Percentiles rank a stretch among this genome's conserved stretches.
phyloP scores from a whole-genome alignment of 106 monocot species.

The Posidonia australis region DNA sequence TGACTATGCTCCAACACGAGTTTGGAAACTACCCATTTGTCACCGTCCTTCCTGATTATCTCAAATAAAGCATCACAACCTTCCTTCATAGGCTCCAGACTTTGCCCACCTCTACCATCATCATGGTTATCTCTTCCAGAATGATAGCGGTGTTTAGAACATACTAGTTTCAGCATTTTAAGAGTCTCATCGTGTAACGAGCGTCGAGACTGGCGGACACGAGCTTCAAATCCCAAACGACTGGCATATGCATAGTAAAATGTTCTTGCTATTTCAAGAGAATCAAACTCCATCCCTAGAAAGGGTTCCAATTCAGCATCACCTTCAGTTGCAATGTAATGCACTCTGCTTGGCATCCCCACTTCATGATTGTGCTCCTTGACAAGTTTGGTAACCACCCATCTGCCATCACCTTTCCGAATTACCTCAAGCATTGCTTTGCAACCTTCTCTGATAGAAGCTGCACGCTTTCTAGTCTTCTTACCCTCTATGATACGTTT shows the following conservation, averaged over 20 bases:
- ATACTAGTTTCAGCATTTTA: constrained; percentile 22
- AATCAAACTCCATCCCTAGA: constrained; percentile 22
- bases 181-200: constrained; percentile 22
- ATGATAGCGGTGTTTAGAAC: constrained; percentile 20
- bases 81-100: background rate
- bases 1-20: constrained; percentile 20
- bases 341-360: constrained; percentile 20
- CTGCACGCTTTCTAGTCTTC: constrained; percentile 20
- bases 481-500: constrained; percentile 19
- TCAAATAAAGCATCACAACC: constrained; percentile 23
- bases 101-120: background rate
- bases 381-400: constrained; percentile 19
- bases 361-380: constrained; percentile 22
- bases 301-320: constrained; percentile 13
- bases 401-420: constrained; percentile 16
- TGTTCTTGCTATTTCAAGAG: constrained; percentile 16
- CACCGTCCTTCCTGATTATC: constrained; percentile 16
- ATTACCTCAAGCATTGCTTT: constrained; percentile 26
- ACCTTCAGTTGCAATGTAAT: constrained; percentile 19
- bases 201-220: constrained; percentile 21
- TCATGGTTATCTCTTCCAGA: constrained; percentile 12
- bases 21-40: constrained; percentile 18
- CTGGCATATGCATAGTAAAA: constrained; percentile 25
- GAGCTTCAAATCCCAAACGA: constrained; percentile 18
- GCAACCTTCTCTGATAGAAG: constrained; percentile 24